phyloP scores from a whole-genome alignment of 352 stramenopile genomes.

The Albugo candida region DNA sequence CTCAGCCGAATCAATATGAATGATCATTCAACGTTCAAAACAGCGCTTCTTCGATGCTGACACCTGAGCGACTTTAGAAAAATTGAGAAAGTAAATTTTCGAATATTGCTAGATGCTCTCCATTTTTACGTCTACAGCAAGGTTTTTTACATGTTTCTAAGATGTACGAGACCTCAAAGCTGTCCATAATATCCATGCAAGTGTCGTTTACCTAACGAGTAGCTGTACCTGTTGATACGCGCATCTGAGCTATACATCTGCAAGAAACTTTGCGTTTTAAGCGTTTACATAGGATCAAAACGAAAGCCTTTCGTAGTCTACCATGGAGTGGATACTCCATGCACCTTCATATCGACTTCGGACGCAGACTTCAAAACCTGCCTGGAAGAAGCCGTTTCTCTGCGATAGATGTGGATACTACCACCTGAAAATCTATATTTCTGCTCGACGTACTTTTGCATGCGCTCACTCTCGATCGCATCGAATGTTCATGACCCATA shows the following conservation, averaged over 20 bases:
- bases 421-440: too few species aligned
- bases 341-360: too few species aligned
- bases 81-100: conserved; percentile 65
- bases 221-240: conserved; percentile 46
- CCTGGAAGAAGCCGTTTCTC: too few species aligned
- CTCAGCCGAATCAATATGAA: conserved; percentile 23
- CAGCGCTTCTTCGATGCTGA: too few species aligned
- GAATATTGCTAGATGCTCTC: conserved; percentile 70
- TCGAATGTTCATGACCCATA: too few species aligned
- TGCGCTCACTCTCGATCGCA: too few species aligned
- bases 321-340: neutral
- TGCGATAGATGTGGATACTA: too few species aligned
- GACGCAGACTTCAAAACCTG: too few species aligned
- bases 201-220: conserved; percentile 21
- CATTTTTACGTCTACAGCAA: conserved; percentile 54
- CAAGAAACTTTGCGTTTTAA: conserved; percentile 18
- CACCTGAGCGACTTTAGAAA: conserved; percentile 71
- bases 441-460: too few species aligned
- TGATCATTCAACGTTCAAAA: neutral
- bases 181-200: neutral
- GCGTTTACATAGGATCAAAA: conserved; percentile 42
- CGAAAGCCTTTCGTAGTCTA: conserved; percentile 41
- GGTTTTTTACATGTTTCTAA: conserved; percentile 46
- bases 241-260: too few species aligned
- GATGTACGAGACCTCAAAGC: neutral